These are phyloP conservation scores for Backusella mclennaniae DNA, from an alignment of 192 early-diverging fungal genomes.

Conservation along the genomic window DNA sequence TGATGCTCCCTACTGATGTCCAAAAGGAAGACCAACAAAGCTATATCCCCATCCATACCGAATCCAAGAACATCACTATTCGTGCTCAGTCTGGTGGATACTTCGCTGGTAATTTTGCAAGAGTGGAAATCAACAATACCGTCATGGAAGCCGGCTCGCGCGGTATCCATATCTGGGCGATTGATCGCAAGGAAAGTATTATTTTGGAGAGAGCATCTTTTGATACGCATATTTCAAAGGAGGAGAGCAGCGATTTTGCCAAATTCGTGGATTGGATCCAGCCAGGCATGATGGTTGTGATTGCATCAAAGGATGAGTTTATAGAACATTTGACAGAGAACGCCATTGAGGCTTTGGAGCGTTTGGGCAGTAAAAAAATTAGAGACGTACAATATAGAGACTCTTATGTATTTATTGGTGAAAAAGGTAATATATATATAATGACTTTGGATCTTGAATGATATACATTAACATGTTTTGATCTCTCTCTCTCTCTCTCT, in stretches of 20 bases:
- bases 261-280: slow-evolving; percentile 63
- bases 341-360: slow-evolving; percentile 56
- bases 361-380: slow-evolving; percentile 58
- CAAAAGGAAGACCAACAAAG: background rate
- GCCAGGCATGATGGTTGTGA: slow-evolving; percentile 62
- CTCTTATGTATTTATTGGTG: slow-evolving; percentile 76
- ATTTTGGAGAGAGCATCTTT: slow-evolving; percentile 66
- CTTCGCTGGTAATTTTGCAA: slow-evolving; percentile 67
- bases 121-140: slow-evolving; percentile 54
- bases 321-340: slow-evolving; percentile 60
- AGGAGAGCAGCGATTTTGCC: slow-evolving; percentile 61
- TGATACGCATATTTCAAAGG: slow-evolving; percentile 67
- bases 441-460: too few relatives aligned
- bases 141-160: slow-evolving; percentile 53
- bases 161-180: slow-evolving; percentile 69
- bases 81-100: slow-evolving; percentile 70
- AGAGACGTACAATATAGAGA: slow-evolving; percentile 65
- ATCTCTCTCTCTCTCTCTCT: background rate
- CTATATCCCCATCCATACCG: slow-evolving; percentile 29
- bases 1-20: slow-evolving; percentile 11
- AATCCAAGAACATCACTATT: slow-evolving; percentile 39
- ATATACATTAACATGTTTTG: too few relatives aligned
- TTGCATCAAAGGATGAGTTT: slow-evolving; percentile 65
- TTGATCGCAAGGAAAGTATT: slow-evolving; percentile 66
- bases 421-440: slow-evolving; percentile 56